Evolutionary conservation across 108 stramenopile genomes (phyloP).

Genomic region (Nitzschia sp.): DNA sequence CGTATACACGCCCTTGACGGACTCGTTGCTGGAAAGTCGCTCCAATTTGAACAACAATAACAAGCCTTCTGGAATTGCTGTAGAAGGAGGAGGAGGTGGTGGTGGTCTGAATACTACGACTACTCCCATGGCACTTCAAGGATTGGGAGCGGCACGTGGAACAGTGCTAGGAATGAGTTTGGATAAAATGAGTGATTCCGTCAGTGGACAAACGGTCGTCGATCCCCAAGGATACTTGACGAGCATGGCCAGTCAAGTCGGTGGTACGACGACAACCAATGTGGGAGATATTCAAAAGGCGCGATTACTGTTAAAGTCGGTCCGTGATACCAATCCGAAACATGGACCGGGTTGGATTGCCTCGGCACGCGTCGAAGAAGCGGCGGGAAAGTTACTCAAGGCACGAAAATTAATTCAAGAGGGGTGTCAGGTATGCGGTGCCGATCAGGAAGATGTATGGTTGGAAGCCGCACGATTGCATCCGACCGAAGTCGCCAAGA

Average conservation of each 20-base stretch:
- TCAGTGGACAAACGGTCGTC: conserved; percentile 90
- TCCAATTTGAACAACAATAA: conserved; percentile 46
- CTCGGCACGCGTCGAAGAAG: conserved; percentile 95
- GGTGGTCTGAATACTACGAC: too few species aligned
- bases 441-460: conserved; percentile 96
- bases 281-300: conserved; percentile 97
- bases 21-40: conserved; percentile 76
- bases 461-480: conserved; percentile 96
- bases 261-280: conserved; percentile 65
- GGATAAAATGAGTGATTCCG: conserved; percentile 91
- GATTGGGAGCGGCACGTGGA: conserved; percentile 87
- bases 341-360: conserved; percentile 99
- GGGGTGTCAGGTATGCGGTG: conserved; percentile 90
- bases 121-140: conserved; percentile 51
- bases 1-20: conserved; percentile 90
- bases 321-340: conserved; percentile 96
- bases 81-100: conserved; percentile 19
- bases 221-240: conserved; percentile 97
- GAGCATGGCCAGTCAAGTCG: conserved; percentile 68
- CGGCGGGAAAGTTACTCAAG: conserved; percentile 87
- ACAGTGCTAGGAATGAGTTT: conserved; percentile 90
- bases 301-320: conserved; percentile 89
- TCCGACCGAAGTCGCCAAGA: conserved; percentile 82
- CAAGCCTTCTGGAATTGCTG: conserved; percentile 28
- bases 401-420: conserved; percentile 96